Percentiles rank a stretch among this genome's conserved stretches.
These are phyloP conservation scores for Coleophoma cylindrospora DNA, from an alignment of 2,329 filamentous ascomycete genomes.

Conservation along the genomic window DNA sequence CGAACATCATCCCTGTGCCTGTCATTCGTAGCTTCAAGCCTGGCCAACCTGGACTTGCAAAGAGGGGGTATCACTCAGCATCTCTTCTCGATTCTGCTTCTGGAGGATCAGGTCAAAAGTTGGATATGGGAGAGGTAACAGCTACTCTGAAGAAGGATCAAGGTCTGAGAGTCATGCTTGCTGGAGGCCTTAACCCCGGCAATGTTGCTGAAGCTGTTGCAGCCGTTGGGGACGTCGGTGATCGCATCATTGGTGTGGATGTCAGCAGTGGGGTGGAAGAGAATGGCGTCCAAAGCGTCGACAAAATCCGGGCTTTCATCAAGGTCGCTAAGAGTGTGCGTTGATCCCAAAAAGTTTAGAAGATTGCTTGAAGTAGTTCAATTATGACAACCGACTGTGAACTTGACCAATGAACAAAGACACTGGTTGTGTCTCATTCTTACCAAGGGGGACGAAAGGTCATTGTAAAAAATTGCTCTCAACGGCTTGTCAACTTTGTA, in stretches of 20 bases:
- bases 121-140: conserved; percentile 69
- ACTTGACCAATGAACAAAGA: no score
- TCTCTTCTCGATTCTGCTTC: conserved; percentile 83
- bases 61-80: conserved; percentile 75
- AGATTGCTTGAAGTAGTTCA: neutral
- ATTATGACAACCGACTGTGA: neutral
- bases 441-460: no score
- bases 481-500: no score
- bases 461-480: no score
- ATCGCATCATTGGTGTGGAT: conserved; percentile 76
- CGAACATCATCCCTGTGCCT: conserved; percentile 80
- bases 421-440: no score
- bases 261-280: conserved; percentile 92
- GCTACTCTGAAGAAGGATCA: conserved; percentile 60
- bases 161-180: conserved; percentile 72
- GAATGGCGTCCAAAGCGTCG: conserved; percentile 72
- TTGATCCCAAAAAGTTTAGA: neutral
- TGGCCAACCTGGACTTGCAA: conserved; percentile 53
- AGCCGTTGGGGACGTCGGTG: conserved; percentile 52
- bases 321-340: conserved; percentile 57
- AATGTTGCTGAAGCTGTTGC: conserved; percentile 69
- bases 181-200: conserved; percentile 75
- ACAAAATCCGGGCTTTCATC: conserved; percentile 78
- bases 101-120: conserved; percentile 73
- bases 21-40: conserved; percentile 85